phyloP scores from a whole-genome alignment of 2,329 filamentous ascomycete species.

The Stenocarpella maydis region DNA sequence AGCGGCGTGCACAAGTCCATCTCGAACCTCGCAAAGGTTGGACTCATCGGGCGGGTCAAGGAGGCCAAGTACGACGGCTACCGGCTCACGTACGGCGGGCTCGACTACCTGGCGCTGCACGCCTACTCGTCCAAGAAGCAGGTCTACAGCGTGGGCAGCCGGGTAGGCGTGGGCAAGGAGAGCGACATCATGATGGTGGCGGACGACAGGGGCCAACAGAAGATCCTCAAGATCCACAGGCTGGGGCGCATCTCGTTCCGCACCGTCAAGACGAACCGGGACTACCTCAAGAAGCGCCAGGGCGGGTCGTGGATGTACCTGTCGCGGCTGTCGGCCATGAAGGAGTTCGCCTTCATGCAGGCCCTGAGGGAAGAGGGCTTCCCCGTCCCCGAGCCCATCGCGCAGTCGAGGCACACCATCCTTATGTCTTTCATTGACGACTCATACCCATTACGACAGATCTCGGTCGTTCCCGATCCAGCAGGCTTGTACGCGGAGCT shows the following conservation, averaged over 20 bases:
- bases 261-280: conserved; percentile 92
- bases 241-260: conserved; percentile 96
- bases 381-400: conserved; percentile 85
- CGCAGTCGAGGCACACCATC: conserved; percentile 92
- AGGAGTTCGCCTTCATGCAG: conserved; percentile 95
- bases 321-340: conserved; percentile 88
- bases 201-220: conserved; percentile 76
- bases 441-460: conserved; percentile 89
- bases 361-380: conserved; percentile 85
- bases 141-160: conserved; percentile 91
- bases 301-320: conserved; percentile 98
- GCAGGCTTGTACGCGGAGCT: conserved; percentile 90
- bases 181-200: conserved; percentile 97
- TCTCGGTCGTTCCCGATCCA: conserved; percentile 83
- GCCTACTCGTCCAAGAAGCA: conserved; percentile 81
- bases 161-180: conserved; percentile 96
- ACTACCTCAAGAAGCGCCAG: conserved; percentile 80
- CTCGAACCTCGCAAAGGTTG: conserved; percentile 88
- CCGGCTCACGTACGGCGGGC: conserved; percentile 92
- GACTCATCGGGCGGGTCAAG: conserved; percentile 90
- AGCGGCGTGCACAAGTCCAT: conserved; percentile 87
- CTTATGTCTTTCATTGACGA: conserved; percentile 96
- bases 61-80: conserved; percentile 98
- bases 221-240: conserved; percentile 93
- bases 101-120: conserved; percentile 97